Evolutionary conservation across 495 filamentous ascomycete genomes (phyloP), one percentile per base, ranked within the genome.

Genomic region (Pyrenula aspistea): DNA sequence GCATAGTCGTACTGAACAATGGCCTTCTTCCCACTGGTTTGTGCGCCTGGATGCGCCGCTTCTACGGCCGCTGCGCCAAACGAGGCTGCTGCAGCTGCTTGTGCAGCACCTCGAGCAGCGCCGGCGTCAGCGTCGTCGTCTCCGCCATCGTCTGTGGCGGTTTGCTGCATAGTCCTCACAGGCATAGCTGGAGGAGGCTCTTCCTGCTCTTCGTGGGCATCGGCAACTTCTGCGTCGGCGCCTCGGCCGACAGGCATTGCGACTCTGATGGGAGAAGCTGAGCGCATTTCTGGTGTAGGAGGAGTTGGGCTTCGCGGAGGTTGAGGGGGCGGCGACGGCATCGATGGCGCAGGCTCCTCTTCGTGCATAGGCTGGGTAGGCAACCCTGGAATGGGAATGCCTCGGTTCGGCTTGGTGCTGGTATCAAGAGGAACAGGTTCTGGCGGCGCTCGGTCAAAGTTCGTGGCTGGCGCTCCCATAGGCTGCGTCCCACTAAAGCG

Each of bases 1-100:
- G 96, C 91, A 61, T 99, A 99, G 64, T 99, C 94, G 67, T 89
- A 99, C 59, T 94, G 86, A 51, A 91, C 78, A 25, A 95, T 55
- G 2, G 93, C 93, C 24, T 81, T 81, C 61, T 82, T 81, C 55
- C 83, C 88, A 42, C 31, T 42, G 15, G 31, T 42, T 42, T 42
- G 31, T 11, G 74, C 65, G 69, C 63, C 60, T 55, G 58, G 49
- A 1, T 62, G 61, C 10, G 63, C 22, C 2, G 67, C 53, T 11
- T 65, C 69, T 22, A 61, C 67, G 23, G 67, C 69, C 24, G 55
- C 57, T 10, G 64, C 57, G 24, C 73, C 75, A 53, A 76, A 74
- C 10, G 69, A 69, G 0, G 70, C 57, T 8, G 70, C 66, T 10
- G 67, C 74, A 49, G 66, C 69, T 1, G 68, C 61, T 24, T 57